A percentile compares a stretch with the other conserved stretches of the same genome.
phyloP scores from a whole-genome alignment of 352 stramenopile genomes.

The Pythium utonaiense region DNA sequence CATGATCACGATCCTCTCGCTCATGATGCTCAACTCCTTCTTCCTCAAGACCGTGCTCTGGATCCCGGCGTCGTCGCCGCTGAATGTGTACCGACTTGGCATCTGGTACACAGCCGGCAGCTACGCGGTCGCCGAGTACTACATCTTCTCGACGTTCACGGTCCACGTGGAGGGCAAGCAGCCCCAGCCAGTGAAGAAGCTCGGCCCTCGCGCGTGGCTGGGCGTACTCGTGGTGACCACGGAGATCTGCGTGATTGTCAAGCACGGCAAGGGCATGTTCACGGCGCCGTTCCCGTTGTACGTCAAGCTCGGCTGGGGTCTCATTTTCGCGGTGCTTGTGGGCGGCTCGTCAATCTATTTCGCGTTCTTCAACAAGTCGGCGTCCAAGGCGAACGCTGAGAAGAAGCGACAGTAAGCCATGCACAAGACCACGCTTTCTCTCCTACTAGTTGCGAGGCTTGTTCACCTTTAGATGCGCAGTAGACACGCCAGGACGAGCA shows the following conservation, averaged over 20 bases:
- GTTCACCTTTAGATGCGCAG: too few relatives aligned
- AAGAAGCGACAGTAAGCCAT: constrained; percentile 15
- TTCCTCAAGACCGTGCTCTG: constrained; percentile 93
- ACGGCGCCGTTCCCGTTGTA: constrained; percentile 79
- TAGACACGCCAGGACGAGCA: too few relatives aligned
- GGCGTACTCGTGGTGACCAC: constrained; percentile 74
- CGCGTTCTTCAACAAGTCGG: constrained; percentile 55
- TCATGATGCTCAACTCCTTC: constrained; percentile 96
- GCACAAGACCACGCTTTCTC: too few relatives aligned
- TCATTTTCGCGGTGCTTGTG: constrained; percentile 72
- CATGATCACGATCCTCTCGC: constrained; percentile 88
- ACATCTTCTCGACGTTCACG: constrained; percentile 88
- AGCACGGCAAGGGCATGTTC: constrained; percentile 86
- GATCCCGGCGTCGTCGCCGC: constrained; percentile 75
- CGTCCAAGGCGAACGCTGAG: background rate
- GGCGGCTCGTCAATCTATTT: constrained; percentile 86
- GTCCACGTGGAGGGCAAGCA: constrained; percentile 50
- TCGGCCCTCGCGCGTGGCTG: constrained; percentile 79
- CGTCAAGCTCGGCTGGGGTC: constrained; percentile 77
- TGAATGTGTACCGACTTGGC: constrained; percentile 76
- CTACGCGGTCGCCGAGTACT: constrained; percentile 87
- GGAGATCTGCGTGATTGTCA: constrained; percentile 78
- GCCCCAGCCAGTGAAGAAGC: constrained; percentile 70
- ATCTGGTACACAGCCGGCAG: constrained; percentile 87
- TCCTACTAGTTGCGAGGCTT: background rate